Evolutionary conservation across 441 rosid genomes (phyloP).

Genomic region (Hura crepitans): DNA sequence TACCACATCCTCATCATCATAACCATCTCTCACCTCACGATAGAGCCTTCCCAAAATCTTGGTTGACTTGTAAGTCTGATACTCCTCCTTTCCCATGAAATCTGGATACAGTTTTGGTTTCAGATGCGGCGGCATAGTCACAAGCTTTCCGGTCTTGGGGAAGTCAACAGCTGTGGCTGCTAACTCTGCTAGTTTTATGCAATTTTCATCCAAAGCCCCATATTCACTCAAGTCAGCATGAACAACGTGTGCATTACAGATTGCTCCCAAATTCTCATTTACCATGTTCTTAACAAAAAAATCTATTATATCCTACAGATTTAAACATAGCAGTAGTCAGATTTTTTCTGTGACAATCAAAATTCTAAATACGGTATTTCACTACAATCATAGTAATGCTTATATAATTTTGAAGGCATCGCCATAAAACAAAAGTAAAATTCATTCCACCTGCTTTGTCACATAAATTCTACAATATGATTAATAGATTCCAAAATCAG

Average conservation of each 20-base stretch:
- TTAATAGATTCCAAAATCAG: no score
- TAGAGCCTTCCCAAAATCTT: conserved; percentile 83
- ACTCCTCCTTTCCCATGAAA: conserved; percentile 77
- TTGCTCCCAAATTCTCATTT: conserved; percentile 64
- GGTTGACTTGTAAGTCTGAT: conserved; percentile 58
- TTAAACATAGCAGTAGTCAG: conserved; percentile 16
- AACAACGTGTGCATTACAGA: conserved; percentile 88
- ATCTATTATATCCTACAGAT: conserved; percentile 65
- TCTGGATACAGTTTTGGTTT: conserved; percentile 82
- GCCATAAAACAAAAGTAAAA: not conserved
- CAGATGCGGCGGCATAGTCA: conserved; percentile 55
- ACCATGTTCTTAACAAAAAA: conserved; percentile 70
- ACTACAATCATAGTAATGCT: not conserved
- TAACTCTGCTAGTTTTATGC: conserved; percentile 62
- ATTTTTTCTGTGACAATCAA: not conserved
- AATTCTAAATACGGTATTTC: not conserved
- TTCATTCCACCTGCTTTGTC: not conserved
- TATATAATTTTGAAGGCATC: not conserved
- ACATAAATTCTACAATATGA: no score
- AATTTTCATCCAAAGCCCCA: conserved; percentile 72
- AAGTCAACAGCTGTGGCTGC: conserved; percentile 93
- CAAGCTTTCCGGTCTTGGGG: conserved; percentile 84
- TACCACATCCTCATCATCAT: conserved; percentile 42
- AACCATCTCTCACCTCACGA: conserved; percentile 52
- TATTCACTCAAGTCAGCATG: conserved; percentile 69